These are phyloP conservation scores for Talaromyces sp. DNA, from an alignment of 2,329 filamentous ascomycete species.

Conservation along the genomic window DNA sequence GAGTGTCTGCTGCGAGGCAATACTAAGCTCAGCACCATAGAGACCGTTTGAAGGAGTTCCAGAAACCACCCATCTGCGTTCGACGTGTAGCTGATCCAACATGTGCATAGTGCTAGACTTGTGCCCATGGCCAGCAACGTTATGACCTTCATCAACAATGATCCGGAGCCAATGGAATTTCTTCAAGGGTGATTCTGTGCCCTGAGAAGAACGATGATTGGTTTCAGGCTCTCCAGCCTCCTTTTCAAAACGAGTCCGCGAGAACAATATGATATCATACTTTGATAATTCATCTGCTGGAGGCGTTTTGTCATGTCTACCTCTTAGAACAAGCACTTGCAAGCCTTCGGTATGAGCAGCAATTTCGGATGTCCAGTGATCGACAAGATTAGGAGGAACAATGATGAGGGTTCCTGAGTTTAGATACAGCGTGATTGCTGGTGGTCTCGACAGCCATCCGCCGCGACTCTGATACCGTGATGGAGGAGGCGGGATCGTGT, in stretches of 20 bases:
- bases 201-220: conserved; percentile 39
- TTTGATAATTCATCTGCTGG: conserved; percentile 51
- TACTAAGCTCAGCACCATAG: conserved; percentile 65
- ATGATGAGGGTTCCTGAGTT: conserved; percentile 70
- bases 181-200: conserved; percentile 59
- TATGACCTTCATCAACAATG: conserved; percentile 89
- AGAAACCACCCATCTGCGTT: conserved; percentile 81
- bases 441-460: conserved; percentile 36
- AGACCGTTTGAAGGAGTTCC: conserved; percentile 83
- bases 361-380: conserved; percentile 81
- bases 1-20: conserved; percentile 38
- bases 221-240: conserved; percentile 53
- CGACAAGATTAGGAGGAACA: conserved; percentile 74
- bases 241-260: conserved; percentile 65
- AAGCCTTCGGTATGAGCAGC: conserved; percentile 67
- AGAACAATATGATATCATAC: conserved; percentile 75
- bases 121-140: conserved; percentile 62
- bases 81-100: conserved; percentile 51
- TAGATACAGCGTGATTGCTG: conserved; percentile 50
- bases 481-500: conserved; percentile 48
- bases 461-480: conserved; percentile 35
- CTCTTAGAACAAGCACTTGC: conserved; percentile 58
- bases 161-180: conserved; percentile 78
- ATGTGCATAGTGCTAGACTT: conserved; percentile 56
- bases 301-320: conserved; percentile 51